Evolutionary conservation across 2,329 filamentous ascomycete genomes (phyloP).

Genomic region (Pyrenochaeta sp.): DNA sequence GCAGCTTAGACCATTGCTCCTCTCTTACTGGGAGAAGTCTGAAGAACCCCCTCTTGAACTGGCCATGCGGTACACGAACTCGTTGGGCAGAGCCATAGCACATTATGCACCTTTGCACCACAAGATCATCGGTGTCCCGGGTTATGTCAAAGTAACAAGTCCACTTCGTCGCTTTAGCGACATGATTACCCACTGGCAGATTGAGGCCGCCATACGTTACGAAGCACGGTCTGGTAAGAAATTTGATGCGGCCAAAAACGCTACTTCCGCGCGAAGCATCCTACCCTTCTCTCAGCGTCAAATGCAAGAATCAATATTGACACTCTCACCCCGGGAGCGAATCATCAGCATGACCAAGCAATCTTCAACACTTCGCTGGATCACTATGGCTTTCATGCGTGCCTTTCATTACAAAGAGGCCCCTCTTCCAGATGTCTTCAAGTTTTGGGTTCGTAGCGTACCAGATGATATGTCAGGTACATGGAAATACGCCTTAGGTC

Average conservation of each 20-base stretch:
- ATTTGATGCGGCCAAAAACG: conserved; percentile 41
- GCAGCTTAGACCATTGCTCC: conserved; percentile 45
- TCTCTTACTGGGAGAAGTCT: conserved; percentile 48
- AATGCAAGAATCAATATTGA: conserved; percentile 60
- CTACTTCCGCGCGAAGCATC: conserved; percentile 48
- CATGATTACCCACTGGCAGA: conserved; percentile 70
- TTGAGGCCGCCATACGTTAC: conserved; percentile 67
- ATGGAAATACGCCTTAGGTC: conserved; percentile 8
- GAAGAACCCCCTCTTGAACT: conserved; percentile 47
- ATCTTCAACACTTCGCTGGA: conserved; percentile 58
- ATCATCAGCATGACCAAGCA: conserved; percentile 52
- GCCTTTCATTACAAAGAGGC: conserved; percentile 65
- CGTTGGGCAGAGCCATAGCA: conserved; percentile 53
- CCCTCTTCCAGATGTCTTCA: conserved; percentile 59
- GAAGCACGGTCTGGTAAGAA: conserved; percentile 58
- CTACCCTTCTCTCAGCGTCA: conserved; percentile 61
- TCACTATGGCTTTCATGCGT: conserved; percentile 63
- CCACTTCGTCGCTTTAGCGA: conserved; percentile 69
- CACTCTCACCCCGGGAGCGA: conserved; percentile 54
- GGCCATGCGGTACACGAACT: conserved; percentile 53
- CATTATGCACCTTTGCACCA: conserved; percentile 60
- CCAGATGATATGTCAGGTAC: not conserved
- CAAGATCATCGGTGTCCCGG: conserved; percentile 58
- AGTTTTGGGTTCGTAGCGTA: conserved; percentile 34
- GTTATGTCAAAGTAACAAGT: conserved; percentile 67